Evolutionary conservation across 345 rosid species (phyloP).

Genomic region (Aquilaria sinensis): DNA sequence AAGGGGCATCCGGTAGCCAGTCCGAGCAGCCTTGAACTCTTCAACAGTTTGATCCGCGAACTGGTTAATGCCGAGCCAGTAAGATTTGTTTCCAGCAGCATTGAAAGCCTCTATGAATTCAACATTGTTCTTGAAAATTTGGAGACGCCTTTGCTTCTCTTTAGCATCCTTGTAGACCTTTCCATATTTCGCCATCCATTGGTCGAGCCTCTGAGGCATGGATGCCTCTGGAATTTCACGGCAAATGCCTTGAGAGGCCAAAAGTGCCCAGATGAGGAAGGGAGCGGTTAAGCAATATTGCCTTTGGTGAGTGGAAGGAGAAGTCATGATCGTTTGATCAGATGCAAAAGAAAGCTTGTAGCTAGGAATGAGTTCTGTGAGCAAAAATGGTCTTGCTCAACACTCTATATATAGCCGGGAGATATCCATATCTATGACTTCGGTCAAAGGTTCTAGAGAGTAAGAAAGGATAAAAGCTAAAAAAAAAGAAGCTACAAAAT

Average conservation of each 20-base stretch:
- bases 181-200: conserved; percentile 26
- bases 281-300: not conserved
- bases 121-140: conserved; percentile 23
- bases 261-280: conserved; percentile 5
- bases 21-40: conserved; percentile 33
- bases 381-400: too few relatives aligned
- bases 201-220: conserved; percentile 21
- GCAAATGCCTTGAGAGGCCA: conserved; percentile 9
- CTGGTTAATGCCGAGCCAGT: conserved; percentile 35
- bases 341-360: too few relatives aligned
- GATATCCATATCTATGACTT: too few relatives aligned
- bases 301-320: not conserved
- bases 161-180: conserved; percentile 11
- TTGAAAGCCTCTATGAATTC: conserved; percentile 21
- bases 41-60: conserved; percentile 42
- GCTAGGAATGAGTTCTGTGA: too few relatives aligned
- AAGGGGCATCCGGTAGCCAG: conserved; percentile 30
- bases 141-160: conserved; percentile 21
- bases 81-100: conserved; percentile 17
- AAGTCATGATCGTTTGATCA: conserved; percentile 4
- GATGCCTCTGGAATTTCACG: conserved; percentile 13
- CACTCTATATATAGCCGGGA: too few relatives aligned
- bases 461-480: too few relatives aligned
- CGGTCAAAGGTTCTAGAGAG: too few relatives aligned
- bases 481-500: too few relatives aligned